Conservation (phyloP, 2,329 filamentous ascomycete genomes). For the Pestalotiopsis sp. region DNA sequence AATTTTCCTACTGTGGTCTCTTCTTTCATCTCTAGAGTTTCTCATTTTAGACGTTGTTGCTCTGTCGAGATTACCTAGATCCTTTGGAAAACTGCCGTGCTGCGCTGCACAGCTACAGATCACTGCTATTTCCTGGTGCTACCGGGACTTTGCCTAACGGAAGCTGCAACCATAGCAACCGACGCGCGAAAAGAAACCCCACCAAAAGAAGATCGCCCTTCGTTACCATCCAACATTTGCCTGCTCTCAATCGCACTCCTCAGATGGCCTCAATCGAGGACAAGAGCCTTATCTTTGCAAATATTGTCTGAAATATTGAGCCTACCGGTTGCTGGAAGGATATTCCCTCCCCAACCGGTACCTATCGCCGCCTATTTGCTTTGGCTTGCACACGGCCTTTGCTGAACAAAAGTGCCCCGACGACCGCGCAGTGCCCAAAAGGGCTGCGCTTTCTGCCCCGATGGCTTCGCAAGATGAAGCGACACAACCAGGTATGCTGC, state of each 20-base stretch:
- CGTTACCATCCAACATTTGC: conserved; percentile 9
- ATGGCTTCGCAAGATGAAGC: conserved; percentile 31
- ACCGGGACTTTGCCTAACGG: neutral
- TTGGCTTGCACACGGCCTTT: neutral
- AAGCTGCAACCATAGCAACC: conserved; percentile 12
- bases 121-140: neutral
- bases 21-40: no score
- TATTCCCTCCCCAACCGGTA: conserved; percentile 8
- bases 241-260: neutral
- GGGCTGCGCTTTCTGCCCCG: conserved; percentile 13
- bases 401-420: conserved; percentile 2
- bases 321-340: conserved; percentile 6
- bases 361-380: neutral
- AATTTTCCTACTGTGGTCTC: no score
- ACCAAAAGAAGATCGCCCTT: conserved; percentile 4
- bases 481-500: conserved; percentile 31
- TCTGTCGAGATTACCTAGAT: no score
- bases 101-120: neutral
- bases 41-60: no score
- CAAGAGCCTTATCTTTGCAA: neutral
- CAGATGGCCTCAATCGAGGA: neutral
- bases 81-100: neutral
- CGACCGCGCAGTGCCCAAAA: conserved; percentile 5
- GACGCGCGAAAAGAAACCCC: conserved; percentile 1
- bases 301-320: neutral